Evolutionary conservation across 495 filamentous ascomycete species (phyloP), one percentile per base, ranked within the genome.

Genomic region (Lichenothelia convexa): DNA sequence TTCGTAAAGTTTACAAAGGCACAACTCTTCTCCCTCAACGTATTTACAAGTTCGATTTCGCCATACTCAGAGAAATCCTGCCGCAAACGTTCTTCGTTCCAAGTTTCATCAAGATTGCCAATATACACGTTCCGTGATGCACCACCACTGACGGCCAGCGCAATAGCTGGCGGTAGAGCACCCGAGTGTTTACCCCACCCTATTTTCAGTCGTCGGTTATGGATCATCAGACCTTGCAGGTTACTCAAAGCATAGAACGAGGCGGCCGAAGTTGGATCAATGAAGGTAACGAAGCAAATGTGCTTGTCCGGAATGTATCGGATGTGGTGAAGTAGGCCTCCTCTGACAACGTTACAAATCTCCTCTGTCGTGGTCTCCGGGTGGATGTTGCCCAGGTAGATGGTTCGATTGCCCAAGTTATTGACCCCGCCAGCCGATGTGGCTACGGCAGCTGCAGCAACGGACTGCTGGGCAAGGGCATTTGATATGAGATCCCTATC

Each of bases 1-100:
- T 97, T 95, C 49, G 89, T 95, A 53, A 97, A 97, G 57, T 97
- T 97, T 57, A 95, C 91, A 49, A 97, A 97, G 0, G 89, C 89
- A 56, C 89, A 95, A 61, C 84, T 93, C 75, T 97, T 97, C 67
- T 97, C 89, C 32, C 89, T 77, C 34, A 97, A 62, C 12, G 91
- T 78, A 62, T 97, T 97, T 21, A 95, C 89, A 40, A 95, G 65
- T 58, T 97, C 89, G 44, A 95, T 95, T 62, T 97, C 89, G 43
- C 89, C 89, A 46, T 83, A 95, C 57, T 97, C 89, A 13, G 86
- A 80, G 53, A 97, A 97, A 58, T 97, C 89, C 51, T 94, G 86
- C 43, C 86, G 71, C 44, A 97, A 62, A 26, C 91, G 80, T 42
- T 95, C 91, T 62, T 97, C 89, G 11, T 71, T 82, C 87, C 87